Percentiles rank a stretch among this genome's conserved stretches.
phyloP scores from a whole-genome alignment of 1,139 yeast genomes.

The Blastobotrys persicus region DNA sequence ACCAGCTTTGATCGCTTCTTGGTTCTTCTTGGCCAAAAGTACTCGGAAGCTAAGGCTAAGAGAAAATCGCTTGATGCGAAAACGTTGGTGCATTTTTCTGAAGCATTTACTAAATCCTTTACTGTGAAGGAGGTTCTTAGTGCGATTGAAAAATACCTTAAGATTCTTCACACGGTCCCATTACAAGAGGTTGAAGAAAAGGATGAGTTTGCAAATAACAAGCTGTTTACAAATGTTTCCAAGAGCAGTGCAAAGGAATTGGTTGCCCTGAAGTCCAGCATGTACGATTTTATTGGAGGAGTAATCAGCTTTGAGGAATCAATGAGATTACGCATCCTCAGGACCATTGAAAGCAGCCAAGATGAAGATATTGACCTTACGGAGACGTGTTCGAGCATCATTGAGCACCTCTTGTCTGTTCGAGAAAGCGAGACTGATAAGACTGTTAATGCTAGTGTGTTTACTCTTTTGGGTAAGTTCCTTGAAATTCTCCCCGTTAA shows the following conservation, averaged over 20 bases:
- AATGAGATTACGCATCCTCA: constrained; percentile 42
- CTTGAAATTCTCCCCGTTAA: constrained; percentile 72
- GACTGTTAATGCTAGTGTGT: constrained; percentile 24
- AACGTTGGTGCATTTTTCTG: constrained; percentile 66
- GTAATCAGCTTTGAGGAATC: constrained; percentile 31
- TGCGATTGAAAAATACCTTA: constrained; percentile 56
- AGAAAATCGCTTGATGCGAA: constrained; percentile 65
- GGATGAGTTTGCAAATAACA: constrained; percentile 48
- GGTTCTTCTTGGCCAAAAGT: constrained; percentile 79
- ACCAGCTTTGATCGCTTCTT: constrained; percentile 68
- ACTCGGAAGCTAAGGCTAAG: constrained; percentile 50
- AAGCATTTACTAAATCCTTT: constrained; percentile 66
- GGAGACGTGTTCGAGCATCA: constrained; percentile 22
- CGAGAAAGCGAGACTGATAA: constrained; percentile 7
- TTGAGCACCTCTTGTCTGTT: constrained; percentile 21
- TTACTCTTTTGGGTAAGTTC: constrained; percentile 56
- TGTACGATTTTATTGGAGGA: constrained; percentile 46
- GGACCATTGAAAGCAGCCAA: constrained; percentile 24
- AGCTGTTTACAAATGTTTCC: constrained; percentile 55
- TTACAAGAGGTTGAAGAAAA: constrained; percentile 39
- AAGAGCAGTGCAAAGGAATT: constrained; percentile 29
- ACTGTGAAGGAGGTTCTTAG: constrained; percentile 63
- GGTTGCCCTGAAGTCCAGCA: constrained; percentile 48
- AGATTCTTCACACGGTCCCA: constrained; percentile 31
- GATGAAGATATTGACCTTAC: constrained; percentile 18